Evolutionary conservation across 176 grass and related monocot genomes (phyloP), one percentile per base, ranked within the genome.

Genomic region (Carex scoparia): DNA sequence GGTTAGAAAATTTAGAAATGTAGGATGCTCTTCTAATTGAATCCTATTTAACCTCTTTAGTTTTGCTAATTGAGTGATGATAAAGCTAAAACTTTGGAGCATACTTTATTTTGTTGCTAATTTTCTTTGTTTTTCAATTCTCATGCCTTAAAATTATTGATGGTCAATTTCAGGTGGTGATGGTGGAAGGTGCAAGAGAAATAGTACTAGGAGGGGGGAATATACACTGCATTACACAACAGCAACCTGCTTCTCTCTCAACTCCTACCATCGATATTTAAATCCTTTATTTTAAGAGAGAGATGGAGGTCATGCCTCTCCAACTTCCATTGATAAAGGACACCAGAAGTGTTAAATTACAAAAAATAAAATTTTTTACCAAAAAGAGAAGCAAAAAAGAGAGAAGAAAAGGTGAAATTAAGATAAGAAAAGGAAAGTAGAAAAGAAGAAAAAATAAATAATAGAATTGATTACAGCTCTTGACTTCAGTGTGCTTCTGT

Each of bases 141-240:
- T 51, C 70, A 28, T 56, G 2, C 49, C 10, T 56, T 63, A 7
- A 81, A 44, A 57, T 61, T 2, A 61, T 81, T 61, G 57, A 42
- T 63, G n/a, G n/a, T 76, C 44, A 28, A 12, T 19, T 58, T 12
- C 80, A 98, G 95, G 92, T 98, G 81, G 89, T 94, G 76, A 93
- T 93, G 92, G 91, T 97, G 2, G 78, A 93, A 87, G 92, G 92
- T 79, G 87, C 74, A 1, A 92, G 95, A 27, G 95, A 97, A 84
- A 93, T 97, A 79, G 93, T 90, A 30, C 84, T 97, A 62, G 95
- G 88, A 87, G 95, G 95, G 40, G 95, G 95, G 5, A 97, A 97
- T 69, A 86, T 98, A 67, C 95, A 97, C 77, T 97, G 92, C 91
- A 93, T 94, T 84, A 97, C 92, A 58, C 95, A 98, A 87, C 95